phyloP scores from a whole-genome alignment of 345 rosid species.

The Mercurialis annua region DNA sequence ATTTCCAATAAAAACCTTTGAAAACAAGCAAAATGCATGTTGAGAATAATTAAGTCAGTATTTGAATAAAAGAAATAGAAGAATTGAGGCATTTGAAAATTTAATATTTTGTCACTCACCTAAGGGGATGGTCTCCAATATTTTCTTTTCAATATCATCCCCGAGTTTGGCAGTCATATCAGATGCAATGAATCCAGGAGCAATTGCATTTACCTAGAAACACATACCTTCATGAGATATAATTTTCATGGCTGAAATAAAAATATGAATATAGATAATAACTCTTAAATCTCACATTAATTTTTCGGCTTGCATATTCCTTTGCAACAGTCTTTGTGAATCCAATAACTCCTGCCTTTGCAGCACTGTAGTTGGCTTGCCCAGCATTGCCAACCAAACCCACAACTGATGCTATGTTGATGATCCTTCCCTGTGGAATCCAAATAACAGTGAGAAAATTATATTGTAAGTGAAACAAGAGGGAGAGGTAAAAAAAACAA shows the following conservation, averaged over 20 bases:
- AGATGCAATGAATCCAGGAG: conserved; percentile 87
- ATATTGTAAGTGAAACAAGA: not conserved
- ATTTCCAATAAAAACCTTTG: not conserved
- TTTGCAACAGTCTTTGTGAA: conserved; percentile 79
- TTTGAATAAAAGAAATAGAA: not conserved
- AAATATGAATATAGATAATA: too few relatives aligned
- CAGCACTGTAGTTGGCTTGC: conserved; percentile 98
- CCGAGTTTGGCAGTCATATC: conserved; percentile 78
- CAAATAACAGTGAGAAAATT: not conserved
- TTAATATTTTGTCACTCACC: conserved; percentile 41
- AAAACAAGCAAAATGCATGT: not conserved
- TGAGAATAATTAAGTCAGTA: not conserved
- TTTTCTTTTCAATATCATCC: conserved; percentile 85
- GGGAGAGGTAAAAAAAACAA: conserved; percentile 1
- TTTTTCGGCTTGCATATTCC: conserved; percentile 90
- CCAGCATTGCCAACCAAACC: conserved; percentile 94
- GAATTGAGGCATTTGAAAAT: too few relatives aligned
- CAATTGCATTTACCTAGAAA: conserved; percentile 79
- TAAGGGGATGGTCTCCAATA: conserved; percentile 76
- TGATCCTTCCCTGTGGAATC: conserved; percentile 67
- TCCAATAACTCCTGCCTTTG: conserved; percentile 97
- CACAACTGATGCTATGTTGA: conserved; percentile 88
- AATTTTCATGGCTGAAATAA: conserved; percentile 2
- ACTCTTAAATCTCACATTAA: conserved; percentile 49
- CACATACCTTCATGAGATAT: conserved; percentile 9